Percentiles rank a stretch among this genome's conserved stretches.
These are phyloP conservation scores for Acer negundo DNA, from an alignment of 345 rosid genomes.

Conservation along the genomic window DNA sequence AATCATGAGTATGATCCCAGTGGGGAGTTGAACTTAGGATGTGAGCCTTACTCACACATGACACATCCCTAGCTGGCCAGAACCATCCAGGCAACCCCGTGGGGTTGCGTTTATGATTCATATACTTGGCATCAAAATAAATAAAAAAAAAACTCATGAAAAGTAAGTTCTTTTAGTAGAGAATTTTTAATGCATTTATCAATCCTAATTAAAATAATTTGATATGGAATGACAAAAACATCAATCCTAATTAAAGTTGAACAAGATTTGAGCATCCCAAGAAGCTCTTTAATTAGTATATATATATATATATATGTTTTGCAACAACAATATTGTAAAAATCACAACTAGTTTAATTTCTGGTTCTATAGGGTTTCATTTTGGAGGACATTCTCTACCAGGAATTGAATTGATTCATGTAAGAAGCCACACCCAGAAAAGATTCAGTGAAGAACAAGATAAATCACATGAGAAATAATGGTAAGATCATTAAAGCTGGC, in stretches of 20 bases:
- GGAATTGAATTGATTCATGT: background rate
- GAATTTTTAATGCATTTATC: no score
- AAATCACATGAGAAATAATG: constrained; percentile 29
- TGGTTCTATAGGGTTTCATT: background rate
- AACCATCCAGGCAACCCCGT: no score
- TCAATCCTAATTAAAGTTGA: background rate
- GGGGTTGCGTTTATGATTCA: no score
- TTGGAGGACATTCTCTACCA: background rate
- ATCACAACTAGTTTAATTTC: background rate
- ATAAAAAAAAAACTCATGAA: no score
- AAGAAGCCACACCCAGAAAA: constrained; percentile 4
- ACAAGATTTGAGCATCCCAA: background rate
- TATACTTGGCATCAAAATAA: no score
- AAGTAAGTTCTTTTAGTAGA: no score
- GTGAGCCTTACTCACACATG: no score
- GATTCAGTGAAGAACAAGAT: constrained; percentile 6
- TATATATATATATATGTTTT: background rate
- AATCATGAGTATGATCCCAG: no score
- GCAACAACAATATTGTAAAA: background rate
- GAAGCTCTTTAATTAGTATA: background rate
- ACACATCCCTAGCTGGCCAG: no score
- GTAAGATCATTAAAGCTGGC: constrained; percentile 39
- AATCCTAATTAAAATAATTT: no score
- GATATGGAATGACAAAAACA: no score
- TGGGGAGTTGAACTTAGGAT: no score